Percentiles rank a stretch among this genome's conserved stretches.
Conservation (phyloP, 768 basidiomycete genomes). For the Pulveroboletus sp. region DNA sequence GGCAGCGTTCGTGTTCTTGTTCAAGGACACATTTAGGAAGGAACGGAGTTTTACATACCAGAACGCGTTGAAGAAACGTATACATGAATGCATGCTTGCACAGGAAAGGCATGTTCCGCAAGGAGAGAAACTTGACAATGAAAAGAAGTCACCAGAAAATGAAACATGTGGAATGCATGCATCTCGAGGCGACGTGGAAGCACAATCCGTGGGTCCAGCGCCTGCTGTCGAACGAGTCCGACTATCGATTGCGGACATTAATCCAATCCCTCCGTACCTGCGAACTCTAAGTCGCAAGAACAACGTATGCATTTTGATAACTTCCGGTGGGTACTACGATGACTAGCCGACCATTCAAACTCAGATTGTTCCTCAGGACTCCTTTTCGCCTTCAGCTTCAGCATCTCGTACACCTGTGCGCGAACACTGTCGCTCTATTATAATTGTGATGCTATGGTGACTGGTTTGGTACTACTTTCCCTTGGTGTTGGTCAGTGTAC, state of each 20-base stretch:
- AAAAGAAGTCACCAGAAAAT: constrained; percentile 1
- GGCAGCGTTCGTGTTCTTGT: constrained; percentile 61
- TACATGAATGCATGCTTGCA: constrained; percentile 22
- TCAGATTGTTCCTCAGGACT: constrained; percentile 42
- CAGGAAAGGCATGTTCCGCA: constrained; percentile 15
- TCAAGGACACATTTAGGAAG: constrained; percentile 81
- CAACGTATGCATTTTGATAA: constrained; percentile 60
- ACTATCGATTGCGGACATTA: constrained; percentile 66
- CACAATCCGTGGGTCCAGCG: constrained; percentile 11
- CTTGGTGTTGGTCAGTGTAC: constrained; percentile 60
- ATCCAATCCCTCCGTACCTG: constrained; percentile 63
- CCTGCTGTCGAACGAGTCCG: constrained; percentile 38
- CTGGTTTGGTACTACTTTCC: constrained; percentile 74
- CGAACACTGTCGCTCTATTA: constrained; percentile 68
- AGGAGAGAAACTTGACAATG: constrained; percentile 6
- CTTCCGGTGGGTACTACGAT: constrained; percentile 26
- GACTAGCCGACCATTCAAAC: not conserved
- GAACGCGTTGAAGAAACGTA: constrained; percentile 48
- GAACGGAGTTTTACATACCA: constrained; percentile 85
- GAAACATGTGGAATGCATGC: not conserved
- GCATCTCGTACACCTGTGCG: constrained; percentile 71
- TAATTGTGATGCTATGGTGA: constrained; percentile 64
- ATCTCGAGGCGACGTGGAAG: constrained; percentile 24
- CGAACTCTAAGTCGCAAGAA: constrained; percentile 60
- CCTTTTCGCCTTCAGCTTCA: constrained; percentile 68